Base-by-base conservation (phyloP, 2,329 filamentous ascomycete species). In the Claviceps sp. region DNA sequence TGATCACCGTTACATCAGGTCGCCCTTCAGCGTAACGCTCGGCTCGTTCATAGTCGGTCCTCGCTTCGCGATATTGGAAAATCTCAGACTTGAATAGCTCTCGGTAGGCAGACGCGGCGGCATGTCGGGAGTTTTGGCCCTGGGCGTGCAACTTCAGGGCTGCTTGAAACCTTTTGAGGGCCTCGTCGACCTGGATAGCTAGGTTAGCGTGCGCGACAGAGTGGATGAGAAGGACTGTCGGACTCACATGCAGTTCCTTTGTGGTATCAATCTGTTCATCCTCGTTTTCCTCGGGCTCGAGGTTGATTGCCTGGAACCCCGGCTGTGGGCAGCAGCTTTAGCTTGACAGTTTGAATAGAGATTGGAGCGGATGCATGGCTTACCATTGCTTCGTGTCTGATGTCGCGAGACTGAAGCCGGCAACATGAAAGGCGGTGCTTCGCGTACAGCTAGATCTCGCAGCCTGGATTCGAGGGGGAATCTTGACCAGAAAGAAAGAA, bases 231-330 rank as follows among this genome's bases (percentile, higher is more conserved):
- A 14, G 7, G 16, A 13, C 10, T 1, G 17, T 3, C 16, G 26
- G 26, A 60, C 67, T 47, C 57, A 81, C 79, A 62, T 95, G 90
- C 50, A 98, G 82, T 68, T 97, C 91, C 66, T 91, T 93, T 38
- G 90, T 95, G 61, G 93, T 89, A 66, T 98, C 93, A 62, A 95
- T 74, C 68, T 96, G 90, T 61, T 95, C 88, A 64, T 95, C 89
- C 57, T 85, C 74, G 53, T 88, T 87, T 63, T 94, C 88, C 70
- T 96, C 93, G 10, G 88, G 86, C 68, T 96, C 90, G 69, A 97
- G 81, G 66, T 98, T 98, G 68, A 96, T 82, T 50, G 91, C 88
- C 62, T 85, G 82, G 71, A 94, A 97, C 61, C 81, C 77, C 58
- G 78, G 75, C 78, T 81, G 53, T 41, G 54, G 53, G 44, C n/a